A percentile compares a stretch with the other conserved stretches of the same genome.
phyloP scores from a whole-genome alignment of 805 yeast genomes.

The Yarrowia osloensis region DNA sequence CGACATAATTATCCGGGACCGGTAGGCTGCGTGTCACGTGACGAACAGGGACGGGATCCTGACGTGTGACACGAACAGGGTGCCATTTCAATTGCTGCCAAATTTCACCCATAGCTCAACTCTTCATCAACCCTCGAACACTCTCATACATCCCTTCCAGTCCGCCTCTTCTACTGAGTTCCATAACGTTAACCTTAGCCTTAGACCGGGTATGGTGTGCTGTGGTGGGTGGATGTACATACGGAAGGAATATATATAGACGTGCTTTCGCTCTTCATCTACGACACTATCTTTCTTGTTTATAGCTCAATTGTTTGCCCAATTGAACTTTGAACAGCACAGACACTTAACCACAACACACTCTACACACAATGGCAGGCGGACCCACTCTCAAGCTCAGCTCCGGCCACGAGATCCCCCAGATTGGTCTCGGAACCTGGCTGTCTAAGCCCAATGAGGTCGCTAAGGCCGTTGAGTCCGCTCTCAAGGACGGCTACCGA shows the following conservation, averaged over 20 bases:
- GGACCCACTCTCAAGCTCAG: slow-evolving; percentile 34
- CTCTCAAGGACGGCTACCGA: slow-evolving; percentile 57
- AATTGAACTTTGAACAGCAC: background rate
- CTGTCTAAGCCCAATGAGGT: slow-evolving; percentile 44
- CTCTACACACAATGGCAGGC: slow-evolving; percentile 13
- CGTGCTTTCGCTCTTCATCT: background rate
- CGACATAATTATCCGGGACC: background rate
- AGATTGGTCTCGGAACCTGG: slow-evolving; percentile 56
- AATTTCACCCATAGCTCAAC: no score
- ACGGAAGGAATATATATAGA: slow-evolving; percentile 1
- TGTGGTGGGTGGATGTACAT: background rate
- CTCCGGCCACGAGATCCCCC: slow-evolving; percentile 57
- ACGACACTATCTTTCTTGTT: background rate
- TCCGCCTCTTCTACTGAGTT: slow-evolving; percentile 13
- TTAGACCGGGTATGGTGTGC: background rate
- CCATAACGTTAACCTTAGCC: slow-evolving; percentile 25
- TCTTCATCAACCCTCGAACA: no score
- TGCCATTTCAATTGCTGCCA: no score
- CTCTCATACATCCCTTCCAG: no score
- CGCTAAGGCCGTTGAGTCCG: slow-evolving; percentile 45
- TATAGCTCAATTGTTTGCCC: slow-evolving; percentile 2
- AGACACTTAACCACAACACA: background rate
- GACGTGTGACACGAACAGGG: no score
- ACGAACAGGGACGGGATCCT: no score
- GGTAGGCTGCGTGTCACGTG: no score